Evolutionary conservation across 352 stramenopile species (phyloP).

Genomic region (Globisporangium recalcitrans): DNA sequence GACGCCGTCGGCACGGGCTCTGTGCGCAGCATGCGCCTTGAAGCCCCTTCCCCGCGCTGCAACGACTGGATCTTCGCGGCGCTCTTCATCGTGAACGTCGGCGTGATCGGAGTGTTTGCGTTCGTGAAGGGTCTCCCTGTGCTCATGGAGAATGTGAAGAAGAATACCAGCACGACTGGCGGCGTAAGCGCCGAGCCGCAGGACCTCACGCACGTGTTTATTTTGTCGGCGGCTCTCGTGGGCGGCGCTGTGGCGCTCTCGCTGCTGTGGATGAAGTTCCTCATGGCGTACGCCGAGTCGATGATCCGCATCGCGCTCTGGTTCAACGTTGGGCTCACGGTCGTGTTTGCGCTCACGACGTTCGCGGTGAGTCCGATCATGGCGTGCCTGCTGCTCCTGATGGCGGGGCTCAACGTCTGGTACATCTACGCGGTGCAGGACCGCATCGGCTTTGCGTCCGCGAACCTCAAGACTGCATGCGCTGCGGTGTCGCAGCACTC

Average conservation of each 20-base stretch:
- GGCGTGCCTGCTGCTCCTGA: slow-evolving; percentile 44
- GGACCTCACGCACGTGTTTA: slow-evolving; percentile 48
- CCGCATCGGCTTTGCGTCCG: slow-evolving; percentile 75
- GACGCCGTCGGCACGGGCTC: slow-evolving; percentile 30
- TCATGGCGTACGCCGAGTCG: slow-evolving; percentile 65
- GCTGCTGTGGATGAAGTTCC: slow-evolving; percentile 67
- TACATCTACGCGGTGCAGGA: slow-evolving; percentile 79
- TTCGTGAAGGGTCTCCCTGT: slow-evolving; percentile 65
- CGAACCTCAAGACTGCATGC: slow-evolving; percentile 76
- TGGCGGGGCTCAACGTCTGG: slow-evolving; percentile 77
- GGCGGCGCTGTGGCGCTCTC: slow-evolving; percentile 49
- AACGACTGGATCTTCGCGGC: slow-evolving; percentile 72
- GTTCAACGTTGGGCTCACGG: slow-evolving; percentile 71
- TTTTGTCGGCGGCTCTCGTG: slow-evolving; percentile 46
- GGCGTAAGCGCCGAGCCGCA: slow-evolving; percentile 20
- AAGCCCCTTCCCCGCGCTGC: slow-evolving; percentile 50
- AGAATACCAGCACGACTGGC: not conserved
- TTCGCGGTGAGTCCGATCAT: slow-evolving; percentile 64
- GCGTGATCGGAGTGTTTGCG: slow-evolving; percentile 54
- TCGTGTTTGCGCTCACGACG: slow-evolving; percentile 55
- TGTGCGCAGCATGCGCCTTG: slow-evolving; percentile 62
- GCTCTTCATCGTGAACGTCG: slow-evolving; percentile 62
- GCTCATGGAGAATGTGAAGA: slow-evolving; percentile 22
- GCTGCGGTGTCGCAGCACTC: slow-evolving; percentile 48
- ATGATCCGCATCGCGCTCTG: slow-evolving; percentile 82